Percentiles rank a stretch among this genome's conserved stretches.
Conservation (phyloP, 106 monocot genomes). For the Acanthochlamys bracteata region DNA sequence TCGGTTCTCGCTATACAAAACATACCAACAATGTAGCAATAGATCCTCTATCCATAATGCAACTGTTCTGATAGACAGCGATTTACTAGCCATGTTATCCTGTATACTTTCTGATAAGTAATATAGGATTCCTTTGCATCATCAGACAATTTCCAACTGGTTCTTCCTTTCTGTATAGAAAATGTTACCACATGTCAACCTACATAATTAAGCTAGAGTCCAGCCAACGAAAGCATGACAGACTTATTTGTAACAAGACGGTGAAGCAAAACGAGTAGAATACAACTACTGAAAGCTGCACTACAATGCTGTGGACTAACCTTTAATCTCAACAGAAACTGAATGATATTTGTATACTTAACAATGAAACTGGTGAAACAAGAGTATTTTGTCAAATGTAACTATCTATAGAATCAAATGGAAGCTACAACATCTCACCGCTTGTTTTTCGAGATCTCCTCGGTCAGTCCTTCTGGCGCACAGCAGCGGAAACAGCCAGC, state of each 20-base stretch:
- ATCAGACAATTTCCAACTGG: conserved; percentile 17
- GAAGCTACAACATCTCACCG: background rate
- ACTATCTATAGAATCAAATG: background rate
- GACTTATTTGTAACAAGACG: background rate
- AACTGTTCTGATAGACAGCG: conserved; percentile 44
- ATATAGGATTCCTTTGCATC: conserved; percentile 17
- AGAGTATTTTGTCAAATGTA: too few species aligned
- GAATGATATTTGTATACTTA: background rate
- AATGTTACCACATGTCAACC: conserved; percentile 26
- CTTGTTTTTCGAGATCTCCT: background rate
- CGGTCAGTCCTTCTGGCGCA: background rate
- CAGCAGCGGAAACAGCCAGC: background rate
- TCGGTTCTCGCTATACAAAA: background rate
- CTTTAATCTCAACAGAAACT: background rate
- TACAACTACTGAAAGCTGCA: background rate
- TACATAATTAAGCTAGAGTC: conserved; percentile 12
- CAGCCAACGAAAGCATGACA: background rate
- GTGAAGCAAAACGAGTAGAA: background rate
- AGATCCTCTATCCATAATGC: conserved; percentile 39
- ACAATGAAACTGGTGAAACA: too few species aligned
- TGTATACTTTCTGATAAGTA: conserved; percentile 3
- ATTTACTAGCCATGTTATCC: conserved; percentile 11
- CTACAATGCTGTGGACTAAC: background rate
- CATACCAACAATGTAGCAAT: background rate
- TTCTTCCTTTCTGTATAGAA: conserved; percentile 36